Evolutionary conservation across 495 filamentous ascomycete species (phyloP), one percentile per base, ranked within the genome.

Genomic region (Aspergillus nidulans): DNA sequence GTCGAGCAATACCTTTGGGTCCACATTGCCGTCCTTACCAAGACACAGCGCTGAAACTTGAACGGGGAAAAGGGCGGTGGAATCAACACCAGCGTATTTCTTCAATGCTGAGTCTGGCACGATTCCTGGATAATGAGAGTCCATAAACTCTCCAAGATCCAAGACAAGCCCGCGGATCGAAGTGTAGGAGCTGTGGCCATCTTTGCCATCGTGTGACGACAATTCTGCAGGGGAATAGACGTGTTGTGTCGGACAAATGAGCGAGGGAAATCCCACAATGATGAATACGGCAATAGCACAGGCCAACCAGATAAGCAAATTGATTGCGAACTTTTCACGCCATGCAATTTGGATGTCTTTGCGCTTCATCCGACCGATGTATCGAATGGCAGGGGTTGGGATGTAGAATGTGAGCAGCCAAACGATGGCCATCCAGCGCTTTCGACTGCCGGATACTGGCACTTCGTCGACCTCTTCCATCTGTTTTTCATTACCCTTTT

Each of bases 251-350:
- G 94, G 94, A 73, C 94, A 99, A 63, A 99, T 87, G 52, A 97
- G 74, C 58, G 77, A 72, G 16, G 94, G 94, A 69, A 98, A 95
- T 62, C 83, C 80, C 52, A 97, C 85, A 65, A 87, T 84, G 78
- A 99, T 89, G 79, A 97, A 99, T 42, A 87, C 78, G 3, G 89
- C 83, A 59, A 88, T 74, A 43, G 73, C 74, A 70, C 94, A 97
- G 62, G 77, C 79, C 56, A 92, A 80, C 94, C 94, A 99, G 65
- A 99, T 99, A 69, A 97, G 81, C 59, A 97, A 71, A 76, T 99
- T 99, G 80, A 99, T 99, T 30, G 94, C 94, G 52, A 97, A 70
- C 78, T 98, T 98, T 67, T 98, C 94, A 56, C 94, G 82, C 94
- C 94, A 98, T 3, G 94, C 94, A 58, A 85, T 78, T 41, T 90